These are phyloP conservation scores for Hanseniaspora sp. DNA, from an alignment of 1,139 yeast genomes.

Conservation along the genomic window DNA sequence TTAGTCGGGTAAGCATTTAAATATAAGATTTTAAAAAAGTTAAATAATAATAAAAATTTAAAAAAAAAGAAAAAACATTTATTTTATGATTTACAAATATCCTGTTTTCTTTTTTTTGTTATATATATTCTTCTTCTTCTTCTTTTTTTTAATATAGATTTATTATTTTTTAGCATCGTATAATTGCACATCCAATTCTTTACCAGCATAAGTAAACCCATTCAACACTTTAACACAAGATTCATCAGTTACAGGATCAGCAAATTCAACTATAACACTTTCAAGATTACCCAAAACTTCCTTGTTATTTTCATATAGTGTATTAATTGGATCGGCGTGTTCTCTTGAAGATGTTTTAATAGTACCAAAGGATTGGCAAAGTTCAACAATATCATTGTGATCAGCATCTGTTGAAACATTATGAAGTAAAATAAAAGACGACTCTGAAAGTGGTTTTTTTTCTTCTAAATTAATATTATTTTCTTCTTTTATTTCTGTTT, in stretches of 20 bases:
- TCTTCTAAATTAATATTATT: background rate
- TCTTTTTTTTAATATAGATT: background rate
- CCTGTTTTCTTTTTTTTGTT: background rate
- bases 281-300: background rate
- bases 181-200: slow-evolving; percentile 4
- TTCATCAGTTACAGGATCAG: slow-evolving; percentile 7
- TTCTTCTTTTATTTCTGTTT: background rate
- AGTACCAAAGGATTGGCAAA: slow-evolving; percentile 13
- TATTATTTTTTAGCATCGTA: background rate
- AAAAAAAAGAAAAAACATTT: no score
- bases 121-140: background rate
- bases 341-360: slow-evolving; percentile 11
- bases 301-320: background rate
- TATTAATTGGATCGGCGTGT: background rate
- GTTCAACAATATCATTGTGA: slow-evolving; percentile 8
- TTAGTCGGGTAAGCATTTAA: no score
- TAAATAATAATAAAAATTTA: no score
- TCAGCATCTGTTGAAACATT: slow-evolving; percentile 11
- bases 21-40: no score
- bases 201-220: slow-evolving; percentile 14
- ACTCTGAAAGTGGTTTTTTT: background rate
- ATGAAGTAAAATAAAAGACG: slow-evolving; percentile 1
- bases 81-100: background rate
- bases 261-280: slow-evolving; percentile 7
- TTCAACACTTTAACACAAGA: slow-evolving; percentile 11